Evolutionary conservation across 2,329 filamentous ascomycete genomes (phyloP), one percentile per base, ranked within the genome.

Genomic region (Xylaria sp.): DNA sequence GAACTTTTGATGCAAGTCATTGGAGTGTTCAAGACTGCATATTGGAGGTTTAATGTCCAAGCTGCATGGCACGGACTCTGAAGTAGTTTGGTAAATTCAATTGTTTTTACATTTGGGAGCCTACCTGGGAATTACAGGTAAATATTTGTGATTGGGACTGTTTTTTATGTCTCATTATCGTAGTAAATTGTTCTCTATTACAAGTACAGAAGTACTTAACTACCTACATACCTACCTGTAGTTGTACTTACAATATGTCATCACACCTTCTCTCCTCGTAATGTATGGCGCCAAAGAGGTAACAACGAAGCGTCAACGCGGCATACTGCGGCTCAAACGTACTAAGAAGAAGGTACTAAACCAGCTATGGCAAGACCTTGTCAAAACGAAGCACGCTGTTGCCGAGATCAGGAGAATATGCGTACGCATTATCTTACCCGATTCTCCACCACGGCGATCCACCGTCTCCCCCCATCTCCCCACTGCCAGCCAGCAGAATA

Each of bases 401-500:
- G 28, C 38, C 58, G 23, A 60, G 49, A 60, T 40, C 31, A 53
- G 59, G 23, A 44, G 17, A 61, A 20, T 53, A 33, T 48, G 38
- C 23, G 17, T 44, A n/a, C 40, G 15, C 40, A 44, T 40, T 56
- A 26, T 28, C 46, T 56, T 56, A 51, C 26, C 49, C 23, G 31
- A 53, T 62, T 51, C 59, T 46, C 51, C 59, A 40, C 64, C 54
- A 26, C 31, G 33, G 23, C 40, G 44, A 63, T 58, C 63, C 63
- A 66, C 63, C 65, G 57, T 38, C 44, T 59, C 46, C 64, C 63
- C 65, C 63, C 65, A 62, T 38, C 44, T 59, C 46, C 64, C 63
- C 65, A 62, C 59, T 15, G 17, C 36, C n/a, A 42, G 13, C 38
- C n/a, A 42, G 38, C 42, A 59, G 36, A 59, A 48, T 23, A 31